Conservation (phyloP, 352 stramenopile species). For the Phytophthora boehmeriae region DNA sequence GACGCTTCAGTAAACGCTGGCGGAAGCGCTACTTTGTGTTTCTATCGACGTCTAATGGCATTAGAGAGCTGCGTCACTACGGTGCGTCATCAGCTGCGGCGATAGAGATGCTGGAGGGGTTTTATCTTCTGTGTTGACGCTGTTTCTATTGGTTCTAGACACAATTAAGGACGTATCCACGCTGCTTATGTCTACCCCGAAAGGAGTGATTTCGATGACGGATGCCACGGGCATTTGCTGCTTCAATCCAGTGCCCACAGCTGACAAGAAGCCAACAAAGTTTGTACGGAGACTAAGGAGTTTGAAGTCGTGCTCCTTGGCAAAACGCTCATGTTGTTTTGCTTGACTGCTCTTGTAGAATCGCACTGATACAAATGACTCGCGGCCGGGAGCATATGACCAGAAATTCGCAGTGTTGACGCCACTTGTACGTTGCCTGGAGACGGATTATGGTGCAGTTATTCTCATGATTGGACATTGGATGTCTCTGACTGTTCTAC, state of each 20-base stretch:
- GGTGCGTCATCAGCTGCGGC: constrained; percentile 28
- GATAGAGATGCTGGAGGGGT: neutral
- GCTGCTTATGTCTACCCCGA: constrained; percentile 69
- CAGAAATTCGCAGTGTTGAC: constrained; percentile 83
- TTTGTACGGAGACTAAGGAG: constrained; percentile 48
- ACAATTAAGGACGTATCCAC: constrained; percentile 59
- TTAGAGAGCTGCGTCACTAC: constrained; percentile 83
- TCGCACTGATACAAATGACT: constrained; percentile 60
- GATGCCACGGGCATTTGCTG: constrained; percentile 82
- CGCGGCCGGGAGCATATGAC: constrained; percentile 55
- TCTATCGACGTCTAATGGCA: constrained; percentile 60
- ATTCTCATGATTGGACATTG: too few relatives aligned
- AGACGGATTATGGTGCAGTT: too few relatives aligned
- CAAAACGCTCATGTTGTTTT: neutral
- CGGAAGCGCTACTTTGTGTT: constrained; percentile 82
- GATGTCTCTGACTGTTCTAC: neutral
- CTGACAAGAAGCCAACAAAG: constrained; percentile 52
- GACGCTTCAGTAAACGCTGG: constrained; percentile 84
- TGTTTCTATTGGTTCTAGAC: constrained; percentile 31
- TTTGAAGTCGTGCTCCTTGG: constrained; percentile 3
- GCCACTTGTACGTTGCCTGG: constrained; percentile 50
- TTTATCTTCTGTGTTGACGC: neutral
- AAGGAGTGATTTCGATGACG: constrained; percentile 73
- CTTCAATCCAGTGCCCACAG: constrained; percentile 52
- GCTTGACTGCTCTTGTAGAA: constrained; percentile 38